Percentiles rank a stretch among this genome's conserved stretches.
These are phyloP conservation scores for Termitomyces sp. DNA, from an alignment of 768 basidiomycete species.

Conservation along the genomic window DNA sequence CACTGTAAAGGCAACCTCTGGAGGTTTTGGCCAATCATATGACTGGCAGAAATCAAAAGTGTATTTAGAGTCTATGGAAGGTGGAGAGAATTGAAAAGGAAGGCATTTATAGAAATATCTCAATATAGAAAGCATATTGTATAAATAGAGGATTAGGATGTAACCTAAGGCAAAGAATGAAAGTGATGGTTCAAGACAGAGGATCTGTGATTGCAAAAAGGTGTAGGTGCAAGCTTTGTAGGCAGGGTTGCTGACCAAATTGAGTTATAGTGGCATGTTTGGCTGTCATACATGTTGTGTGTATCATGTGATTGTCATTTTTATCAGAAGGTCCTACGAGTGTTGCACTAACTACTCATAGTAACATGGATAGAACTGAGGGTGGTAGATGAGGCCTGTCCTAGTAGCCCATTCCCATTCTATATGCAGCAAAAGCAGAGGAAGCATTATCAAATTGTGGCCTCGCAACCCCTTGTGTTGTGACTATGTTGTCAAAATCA, in stretches of 20 bases:
- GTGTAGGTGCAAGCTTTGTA: constrained; percentile 17
- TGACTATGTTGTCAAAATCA: too few relatives aligned
- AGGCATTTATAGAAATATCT: constrained; percentile 23
- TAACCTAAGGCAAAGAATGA: constrained; percentile 12
- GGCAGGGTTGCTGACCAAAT: constrained; percentile 14
- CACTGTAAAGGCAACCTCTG: too few relatives aligned
- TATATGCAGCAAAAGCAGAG: too few relatives aligned
- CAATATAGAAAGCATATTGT: constrained; percentile 13
- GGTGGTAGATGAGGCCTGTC: too few relatives aligned
- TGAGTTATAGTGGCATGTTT: constrained; percentile 20
- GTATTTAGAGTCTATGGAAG: constrained; percentile 4
- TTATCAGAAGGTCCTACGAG: neutral
- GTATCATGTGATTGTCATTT: constrained; percentile 16
- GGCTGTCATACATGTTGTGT: constrained; percentile 17
- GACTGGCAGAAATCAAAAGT: too few relatives aligned
- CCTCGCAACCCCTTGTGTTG: too few relatives aligned
- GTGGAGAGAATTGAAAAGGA: constrained; percentile 21
- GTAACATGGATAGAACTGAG: too few relatives aligned
- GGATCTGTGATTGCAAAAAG: constrained; percentile 3
- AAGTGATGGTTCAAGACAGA: constrained; percentile 22
- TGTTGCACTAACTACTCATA: too few relatives aligned
- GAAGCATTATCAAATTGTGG: too few relatives aligned
- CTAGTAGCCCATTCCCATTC: too few relatives aligned
- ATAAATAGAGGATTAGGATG: constrained; percentile 19
- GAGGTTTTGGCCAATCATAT: too few relatives aligned